Conservation (phyloP, 106 monocot species). For the Acorus calamus region DNA sequence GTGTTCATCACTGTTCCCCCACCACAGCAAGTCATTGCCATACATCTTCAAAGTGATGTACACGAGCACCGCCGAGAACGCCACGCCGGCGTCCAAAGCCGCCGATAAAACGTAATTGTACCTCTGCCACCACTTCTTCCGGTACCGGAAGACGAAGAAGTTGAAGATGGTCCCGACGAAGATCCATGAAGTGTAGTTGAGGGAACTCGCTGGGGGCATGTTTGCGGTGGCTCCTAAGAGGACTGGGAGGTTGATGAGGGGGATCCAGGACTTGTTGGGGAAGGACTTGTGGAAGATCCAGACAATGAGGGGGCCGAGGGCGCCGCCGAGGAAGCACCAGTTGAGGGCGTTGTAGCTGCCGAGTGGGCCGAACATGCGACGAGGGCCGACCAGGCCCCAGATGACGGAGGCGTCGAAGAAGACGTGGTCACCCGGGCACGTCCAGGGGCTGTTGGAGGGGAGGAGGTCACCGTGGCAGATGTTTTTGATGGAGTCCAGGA, state of each 20-base stretch:
- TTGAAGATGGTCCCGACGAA: constrained; percentile 68
- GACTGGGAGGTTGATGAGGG: constrained; percentile 71
- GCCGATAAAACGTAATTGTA: constrained; percentile 75
- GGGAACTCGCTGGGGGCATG: constrained; percentile 77
- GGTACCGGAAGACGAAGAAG: constrained; percentile 70
- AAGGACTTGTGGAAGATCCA: constrained; percentile 73
- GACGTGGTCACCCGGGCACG: constrained; percentile 73
- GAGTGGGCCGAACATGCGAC: constrained; percentile 46
- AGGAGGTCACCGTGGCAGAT: constrained; percentile 50
- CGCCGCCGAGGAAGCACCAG: constrained; percentile 79
- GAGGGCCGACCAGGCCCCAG: constrained; percentile 68
- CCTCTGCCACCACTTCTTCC: constrained; percentile 73
- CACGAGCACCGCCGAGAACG: constrained; percentile 59
- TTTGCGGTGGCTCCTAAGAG: constrained; percentile 67
- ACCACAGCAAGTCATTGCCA: constrained; percentile 37
- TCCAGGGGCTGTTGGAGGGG: constrained; percentile 82
- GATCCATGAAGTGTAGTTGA: constrained; percentile 75
- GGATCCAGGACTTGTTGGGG: constrained; percentile 61
- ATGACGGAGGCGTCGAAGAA: constrained; percentile 96
- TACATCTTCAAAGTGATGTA: constrained; percentile 50
- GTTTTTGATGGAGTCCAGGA: constrained; percentile 62
- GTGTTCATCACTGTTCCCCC: constrained; percentile 54
- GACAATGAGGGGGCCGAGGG: constrained; percentile 58
- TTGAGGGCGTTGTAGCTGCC: constrained; percentile 54
- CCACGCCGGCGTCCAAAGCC: constrained; percentile 56